Base-by-base conservation (phyloP, 306 rosid genomes). In the Gastrolobium bilobum region DNA sequence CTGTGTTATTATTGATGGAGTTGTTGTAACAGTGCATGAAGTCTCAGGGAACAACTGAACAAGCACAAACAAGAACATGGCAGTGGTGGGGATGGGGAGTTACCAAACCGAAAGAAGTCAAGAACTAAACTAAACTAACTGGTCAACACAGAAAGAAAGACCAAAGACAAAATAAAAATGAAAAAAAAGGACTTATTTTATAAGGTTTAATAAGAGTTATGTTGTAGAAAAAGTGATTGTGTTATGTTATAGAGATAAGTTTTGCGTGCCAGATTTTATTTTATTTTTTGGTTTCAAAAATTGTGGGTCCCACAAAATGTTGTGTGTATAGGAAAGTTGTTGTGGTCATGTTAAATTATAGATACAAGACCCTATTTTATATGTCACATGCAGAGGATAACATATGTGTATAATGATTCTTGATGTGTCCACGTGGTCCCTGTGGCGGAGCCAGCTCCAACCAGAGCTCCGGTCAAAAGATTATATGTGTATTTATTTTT, bases 401-500 rank as follows among this genome's bases (percentile, higher is more conserved):
- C 9, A 5, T 68, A 74, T 54, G 9, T 47, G 10, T 33, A 8
- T 9, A 48, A 54, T 47, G 58, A 81, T 64, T 81, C 53, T 65
- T 38, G 8, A 53, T 68, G 37, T 75, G 15, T 60, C 77, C 89
- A 81, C 87, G 84, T 84, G 86, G 81, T 80, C 1, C 50, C n/a
- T n/a, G n/a, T n/a, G n/a, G n/a, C n/a, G n/a, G n/a, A n/a, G n/a
- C n/a, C n/a, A n/a, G n/a, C n/a, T n/a, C n/a, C n/a, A n/a, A n/a
- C n/a, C n/a, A n/a, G n/a, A n/a, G n/a, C n/a, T n/a, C n/a, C n/a
- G n/a, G n/a, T n/a, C n/a, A n/a, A n/a, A n/a, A n/a, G n/a, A n/a
- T n/a, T n/a, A n/a, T n/a, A n/a, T n/a, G n/a, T n/a, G n/a, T n/a
- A n/a, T n/a, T n/a, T n/a, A n/a, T n/a, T n/a, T n/a, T n/a, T n/a